Evolutionary conservation across 306 rosid species (phyloP).

Genomic region (Casuarina glauca): DNA sequence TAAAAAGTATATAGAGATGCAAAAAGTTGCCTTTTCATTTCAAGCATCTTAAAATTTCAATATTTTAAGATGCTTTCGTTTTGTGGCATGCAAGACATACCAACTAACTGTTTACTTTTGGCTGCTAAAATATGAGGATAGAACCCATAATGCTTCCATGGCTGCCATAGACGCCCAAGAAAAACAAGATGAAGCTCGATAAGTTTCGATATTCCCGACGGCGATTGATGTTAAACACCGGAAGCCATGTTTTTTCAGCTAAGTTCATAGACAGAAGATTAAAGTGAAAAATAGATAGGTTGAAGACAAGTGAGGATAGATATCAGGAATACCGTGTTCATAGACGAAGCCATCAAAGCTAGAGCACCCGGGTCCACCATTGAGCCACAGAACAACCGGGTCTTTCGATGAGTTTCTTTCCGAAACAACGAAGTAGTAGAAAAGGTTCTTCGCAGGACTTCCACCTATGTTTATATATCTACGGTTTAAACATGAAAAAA

Average conservation of each 20-base stretch:
- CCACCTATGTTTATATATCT: constrained; percentile 43
- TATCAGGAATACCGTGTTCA: constrained; percentile 41
- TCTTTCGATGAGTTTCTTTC: constrained; percentile 39
- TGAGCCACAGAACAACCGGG: constrained; percentile 56
- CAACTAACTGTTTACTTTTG: no score
- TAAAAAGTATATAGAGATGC: no score
- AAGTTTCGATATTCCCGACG: no score
- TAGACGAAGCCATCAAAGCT: constrained; percentile 57
- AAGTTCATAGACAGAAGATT: no score
- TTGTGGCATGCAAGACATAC: background rate
- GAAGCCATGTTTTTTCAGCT: background rate
- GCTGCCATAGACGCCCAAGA: no score
- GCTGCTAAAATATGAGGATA: no score
- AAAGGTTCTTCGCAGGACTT: constrained; percentile 32
- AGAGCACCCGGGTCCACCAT: constrained; percentile 63
- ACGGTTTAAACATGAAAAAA: background rate
- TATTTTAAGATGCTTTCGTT: background rate
- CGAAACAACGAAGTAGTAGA: constrained; percentile 49
- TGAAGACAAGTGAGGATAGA: no score
- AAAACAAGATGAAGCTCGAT: no score
- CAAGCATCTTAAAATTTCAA: no score
- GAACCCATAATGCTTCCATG: no score
- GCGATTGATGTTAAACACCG: background rate
- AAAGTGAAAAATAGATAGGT: no score
- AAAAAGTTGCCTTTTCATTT: no score